These are phyloP conservation scores for Pinus albicaulis DNA, from an alignment of 75 land plant genomes.

Conservation along the genomic window DNA sequence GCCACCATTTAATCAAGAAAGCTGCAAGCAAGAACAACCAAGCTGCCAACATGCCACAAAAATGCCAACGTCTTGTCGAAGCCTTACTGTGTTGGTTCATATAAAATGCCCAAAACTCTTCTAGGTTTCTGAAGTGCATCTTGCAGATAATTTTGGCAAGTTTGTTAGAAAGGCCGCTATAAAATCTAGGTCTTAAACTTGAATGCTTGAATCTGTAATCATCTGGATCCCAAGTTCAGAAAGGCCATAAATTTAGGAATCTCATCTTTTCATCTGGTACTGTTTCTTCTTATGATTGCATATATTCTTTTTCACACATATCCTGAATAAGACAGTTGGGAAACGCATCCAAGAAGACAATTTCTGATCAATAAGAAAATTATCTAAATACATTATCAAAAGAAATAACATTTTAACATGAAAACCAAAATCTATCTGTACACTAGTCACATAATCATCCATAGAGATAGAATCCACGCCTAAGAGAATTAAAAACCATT, in stretches of 20 bases:
- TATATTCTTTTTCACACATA: background rate
- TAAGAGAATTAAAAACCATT: too few relatives aligned
- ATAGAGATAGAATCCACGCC: too few relatives aligned
- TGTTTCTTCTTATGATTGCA: slow-evolving; percentile 3
- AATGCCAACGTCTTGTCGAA: slow-evolving; percentile 88
- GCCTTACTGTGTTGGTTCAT: slow-evolving; percentile 88
- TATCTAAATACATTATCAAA: background rate
- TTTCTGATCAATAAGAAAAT: background rate
- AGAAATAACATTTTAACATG: background rate
- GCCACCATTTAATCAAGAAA: slow-evolving; percentile 53
- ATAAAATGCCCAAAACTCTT: slow-evolving; percentile 92
- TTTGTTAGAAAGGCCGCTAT: background rate
- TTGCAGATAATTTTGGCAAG: background rate
- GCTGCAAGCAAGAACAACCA: slow-evolving; percentile 40
- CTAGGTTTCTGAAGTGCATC: slow-evolving; percentile 90
- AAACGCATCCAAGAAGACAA: background rate
- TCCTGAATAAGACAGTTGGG: background rate
- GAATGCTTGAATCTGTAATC: background rate
- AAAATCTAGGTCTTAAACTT: background rate
- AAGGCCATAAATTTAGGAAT: background rate
- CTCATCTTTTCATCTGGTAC: background rate
- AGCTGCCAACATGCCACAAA: slow-evolving; percentile 61
- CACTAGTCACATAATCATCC: background rate
- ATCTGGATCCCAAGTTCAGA: background rate
- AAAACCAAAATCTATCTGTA: background rate